Evolutionary conservation across 306 rosid species (phyloP).

Genomic region (Rubus idaeus): DNA sequence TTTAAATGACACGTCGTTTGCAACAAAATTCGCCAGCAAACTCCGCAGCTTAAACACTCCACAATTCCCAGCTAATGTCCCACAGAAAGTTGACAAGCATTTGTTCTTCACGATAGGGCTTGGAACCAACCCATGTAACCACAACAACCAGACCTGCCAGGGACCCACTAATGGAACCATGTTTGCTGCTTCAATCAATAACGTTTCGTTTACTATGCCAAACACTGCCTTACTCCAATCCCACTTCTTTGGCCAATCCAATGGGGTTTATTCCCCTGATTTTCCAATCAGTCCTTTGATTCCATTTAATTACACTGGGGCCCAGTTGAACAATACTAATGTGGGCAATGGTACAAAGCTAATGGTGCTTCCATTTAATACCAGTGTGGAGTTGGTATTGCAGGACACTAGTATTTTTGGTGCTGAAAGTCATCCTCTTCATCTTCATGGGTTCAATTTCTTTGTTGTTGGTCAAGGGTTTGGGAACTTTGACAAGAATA

Average conservation of each 20-base stretch:
- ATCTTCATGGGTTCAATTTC: slow-evolving; percentile 70
- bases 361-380: slow-evolving; percentile 53
- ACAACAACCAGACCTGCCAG: slow-evolving; percentile 46
- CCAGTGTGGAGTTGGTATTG: slow-evolving; percentile 49
- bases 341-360: slow-evolving; percentile 64
- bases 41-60: slow-evolving; percentile 50
- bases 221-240: slow-evolving; percentile 57
- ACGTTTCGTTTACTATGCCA: slow-evolving; percentile 53
- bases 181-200: slow-evolving; percentile 69
- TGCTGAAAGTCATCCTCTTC: slow-evolving; percentile 64
- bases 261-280: slow-evolving; percentile 37
- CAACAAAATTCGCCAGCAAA: slow-evolving; percentile 40
- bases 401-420: slow-evolving; percentile 65
- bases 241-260: slow-evolving; percentile 49
- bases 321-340: slow-evolving; percentile 54
- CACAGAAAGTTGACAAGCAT: slow-evolving; percentile 48
- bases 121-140: slow-evolving; percentile 55
- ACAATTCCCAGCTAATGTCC: slow-evolving; percentile 62
- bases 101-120: slow-evolving; percentile 66
- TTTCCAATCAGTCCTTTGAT: slow-evolving; percentile 42
- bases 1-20: slow-evolving; percentile 62
- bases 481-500: slow-evolving; percentile 55
- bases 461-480: slow-evolving; percentile 69
- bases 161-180: slow-evolving; percentile 64
- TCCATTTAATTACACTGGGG: slow-evolving; percentile 57